These are phyloP conservation scores for Tolypocladium ovalisporum DNA, from an alignment of 2,329 filamentous ascomycete species.

Conservation along the genomic window DNA sequence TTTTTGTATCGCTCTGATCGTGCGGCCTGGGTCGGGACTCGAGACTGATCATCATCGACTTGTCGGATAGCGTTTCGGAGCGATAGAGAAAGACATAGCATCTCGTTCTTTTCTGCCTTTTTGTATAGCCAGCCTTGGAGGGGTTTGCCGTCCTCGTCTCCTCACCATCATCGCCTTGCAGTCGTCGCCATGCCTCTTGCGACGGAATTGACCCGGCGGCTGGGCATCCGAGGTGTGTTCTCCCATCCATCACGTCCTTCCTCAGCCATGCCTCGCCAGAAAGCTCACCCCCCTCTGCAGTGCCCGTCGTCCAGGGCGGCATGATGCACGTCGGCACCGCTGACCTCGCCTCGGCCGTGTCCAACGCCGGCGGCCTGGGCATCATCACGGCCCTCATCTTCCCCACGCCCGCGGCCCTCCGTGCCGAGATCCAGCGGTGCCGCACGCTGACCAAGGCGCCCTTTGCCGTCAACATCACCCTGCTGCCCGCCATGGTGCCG, in stretches of 20 bases:
- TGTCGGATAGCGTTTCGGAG: not conserved
- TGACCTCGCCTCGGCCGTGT: slow-evolving; percentile 65
- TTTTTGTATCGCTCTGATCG: too few relatives aligned
- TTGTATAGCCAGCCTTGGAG: not conserved
- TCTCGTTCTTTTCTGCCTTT: not conserved
- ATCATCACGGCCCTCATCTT: slow-evolving; percentile 85
- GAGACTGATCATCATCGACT: not conserved
- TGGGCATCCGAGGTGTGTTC: slow-evolving; percentile 39
- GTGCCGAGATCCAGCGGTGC: slow-evolving; percentile 85
- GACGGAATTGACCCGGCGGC: slow-evolving; percentile 44
- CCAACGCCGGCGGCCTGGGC: slow-evolving; percentile 72
- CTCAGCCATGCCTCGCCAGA: not conserved
- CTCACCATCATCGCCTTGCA: not conserved
- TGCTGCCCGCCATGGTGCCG: slow-evolving; percentile 79
- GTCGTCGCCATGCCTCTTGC: slow-evolving; percentile 38
- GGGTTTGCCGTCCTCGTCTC: not conserved
- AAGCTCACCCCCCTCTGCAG: too few relatives aligned
- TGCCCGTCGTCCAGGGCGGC: slow-evolving; percentile 75
- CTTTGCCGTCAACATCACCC: slow-evolving; percentile 91
- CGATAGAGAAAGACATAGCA: not conserved
- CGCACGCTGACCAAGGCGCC: slow-evolving; percentile 66
- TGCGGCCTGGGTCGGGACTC: not conserved
- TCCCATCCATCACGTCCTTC: not conserved
- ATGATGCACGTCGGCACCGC: slow-evolving; percentile 84
- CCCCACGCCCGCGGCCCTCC: slow-evolving; percentile 81